These are phyloP conservation scores for Fraxinus quadrangulata DNA, from an alignment of 257 asterid species.

Conservation along the genomic window DNA sequence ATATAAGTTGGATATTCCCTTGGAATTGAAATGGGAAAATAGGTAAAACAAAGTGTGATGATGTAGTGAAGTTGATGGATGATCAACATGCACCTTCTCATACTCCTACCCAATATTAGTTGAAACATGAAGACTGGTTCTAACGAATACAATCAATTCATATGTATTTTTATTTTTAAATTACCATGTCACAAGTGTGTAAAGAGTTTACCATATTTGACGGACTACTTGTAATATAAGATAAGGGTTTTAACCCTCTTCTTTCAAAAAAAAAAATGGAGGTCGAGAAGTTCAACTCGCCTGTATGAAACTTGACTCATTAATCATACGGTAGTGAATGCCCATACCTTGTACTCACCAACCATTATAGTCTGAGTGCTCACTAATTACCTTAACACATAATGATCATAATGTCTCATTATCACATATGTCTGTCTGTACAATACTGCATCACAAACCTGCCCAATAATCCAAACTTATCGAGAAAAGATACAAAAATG, in stretches of 20 bases:
- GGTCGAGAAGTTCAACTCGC: too few relatives aligned
- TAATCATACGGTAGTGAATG: too few relatives aligned
- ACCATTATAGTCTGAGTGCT: too few relatives aligned
- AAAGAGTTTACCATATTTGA: too few relatives aligned
- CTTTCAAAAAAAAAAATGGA: too few relatives aligned
- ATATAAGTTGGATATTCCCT: not conserved
- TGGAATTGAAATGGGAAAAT: not conserved
- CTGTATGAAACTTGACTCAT: too few relatives aligned
- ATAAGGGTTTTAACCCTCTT: too few relatives aligned
- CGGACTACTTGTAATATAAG: too few relatives aligned
- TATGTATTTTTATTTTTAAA: not conserved
- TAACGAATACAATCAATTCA: not conserved
- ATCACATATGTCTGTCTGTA: not conserved
- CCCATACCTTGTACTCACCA: too few relatives aligned
- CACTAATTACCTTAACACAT: not conserved
- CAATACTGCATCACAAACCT: not conserved
- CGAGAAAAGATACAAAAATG: not conserved
- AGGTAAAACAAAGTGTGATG: not conserved
- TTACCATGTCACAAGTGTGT: not conserved
- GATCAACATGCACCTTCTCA: not conserved
- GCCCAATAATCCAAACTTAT: too few relatives aligned
- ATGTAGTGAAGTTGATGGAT: slow-evolving; percentile 18
- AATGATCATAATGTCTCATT: not conserved
- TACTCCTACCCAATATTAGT: too few relatives aligned
- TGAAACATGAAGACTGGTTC: too few relatives aligned